Conservation (phyloP, 2,329 filamentous ascomycete genomes). For the Colletotrichum endophyticum region DNA sequence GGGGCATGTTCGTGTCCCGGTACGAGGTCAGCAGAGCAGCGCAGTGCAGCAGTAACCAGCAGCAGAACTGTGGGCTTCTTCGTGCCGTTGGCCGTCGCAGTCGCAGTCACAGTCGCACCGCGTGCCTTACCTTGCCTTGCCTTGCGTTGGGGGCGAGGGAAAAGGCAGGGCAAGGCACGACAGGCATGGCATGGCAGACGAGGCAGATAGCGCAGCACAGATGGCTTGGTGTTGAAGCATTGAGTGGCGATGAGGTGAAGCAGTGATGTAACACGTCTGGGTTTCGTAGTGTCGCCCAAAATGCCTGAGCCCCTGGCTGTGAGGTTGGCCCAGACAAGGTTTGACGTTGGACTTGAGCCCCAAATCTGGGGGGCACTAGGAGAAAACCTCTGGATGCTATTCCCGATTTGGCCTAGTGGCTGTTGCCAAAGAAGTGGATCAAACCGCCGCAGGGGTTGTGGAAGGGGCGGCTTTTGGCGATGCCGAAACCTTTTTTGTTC, state of each 20-base stretch:
- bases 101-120: neutral
- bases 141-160: neutral
- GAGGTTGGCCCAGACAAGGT: constrained; percentile 11
- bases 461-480: constrained; percentile 18
- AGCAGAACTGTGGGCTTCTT: neutral
- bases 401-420: neutral
- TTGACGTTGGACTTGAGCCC: constrained; percentile 22
- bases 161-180: neutral
- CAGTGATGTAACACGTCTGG: constrained; percentile 50
- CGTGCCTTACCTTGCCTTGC: neutral
- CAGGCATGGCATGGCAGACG: neutral
- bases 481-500: constrained; percentile 20
- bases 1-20: neutral
- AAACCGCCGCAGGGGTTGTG: constrained; percentile 19
- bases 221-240: constrained; percentile 24
- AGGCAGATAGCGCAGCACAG: neutral
- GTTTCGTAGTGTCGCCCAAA: constrained; percentile 41
- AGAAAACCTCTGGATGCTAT: constrained; percentile 1
- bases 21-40: neutral
- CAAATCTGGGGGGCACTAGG: constrained; percentile 20
- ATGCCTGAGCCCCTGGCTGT: constrained; percentile 16
- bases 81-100: neutral
- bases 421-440: constrained; percentile 15
- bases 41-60: neutral
- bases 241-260: constrained; percentile 41